These are phyloP conservation scores for Furcasterigmium sp. DNA, from an alignment of 2,329 filamentous ascomycete genomes.

Conservation along the genomic window DNA sequence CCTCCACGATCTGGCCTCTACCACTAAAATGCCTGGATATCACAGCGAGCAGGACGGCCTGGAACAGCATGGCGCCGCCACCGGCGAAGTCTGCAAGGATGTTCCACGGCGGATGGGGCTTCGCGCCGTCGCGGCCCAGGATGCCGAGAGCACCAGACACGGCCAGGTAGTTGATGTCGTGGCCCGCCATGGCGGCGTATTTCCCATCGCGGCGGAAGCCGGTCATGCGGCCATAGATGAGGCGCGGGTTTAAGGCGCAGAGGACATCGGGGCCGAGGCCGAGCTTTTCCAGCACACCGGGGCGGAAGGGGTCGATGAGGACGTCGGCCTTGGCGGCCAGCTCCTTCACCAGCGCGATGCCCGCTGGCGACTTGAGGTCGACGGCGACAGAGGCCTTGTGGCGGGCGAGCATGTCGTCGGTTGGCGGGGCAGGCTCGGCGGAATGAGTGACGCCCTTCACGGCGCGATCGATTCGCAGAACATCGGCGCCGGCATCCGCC, in stretches of 20 bases:
- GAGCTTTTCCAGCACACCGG: slow-evolving; percentile 81
- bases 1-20: slow-evolving; percentile 82
- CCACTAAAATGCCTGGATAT: slow-evolving; percentile 60
- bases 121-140: slow-evolving; percentile 64
- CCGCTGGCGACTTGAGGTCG: slow-evolving; percentile 65
- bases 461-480: slow-evolving; percentile 77
- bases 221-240: slow-evolving; percentile 82
- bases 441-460: slow-evolving; percentile 34
- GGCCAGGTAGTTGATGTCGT: slow-evolving; percentile 95
- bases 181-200: slow-evolving; percentile 84
- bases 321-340: slow-evolving; percentile 65
- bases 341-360: slow-evolving; percentile 59
- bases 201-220: slow-evolving; percentile 84
- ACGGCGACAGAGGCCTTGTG: slow-evolving; percentile 77
- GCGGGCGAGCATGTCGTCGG: slow-evolving; percentile 69
- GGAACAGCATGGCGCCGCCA: slow-evolving; percentile 75
- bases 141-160: slow-evolving; percentile 75
- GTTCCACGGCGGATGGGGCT: slow-evolving; percentile 76
- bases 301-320: slow-evolving; percentile 89
- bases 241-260: slow-evolving; percentile 60
- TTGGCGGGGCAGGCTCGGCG: slow-evolving; percentile 25
- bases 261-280: slow-evolving; percentile 70
- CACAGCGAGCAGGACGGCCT: slow-evolving; percentile 78
- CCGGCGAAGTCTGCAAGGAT: slow-evolving; percentile 88
- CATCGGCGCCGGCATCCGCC: slow-evolving; percentile 81